Base-by-base conservation (phyloP, 352 stramenopile species). In the Phytophthora litchii region DNA sequence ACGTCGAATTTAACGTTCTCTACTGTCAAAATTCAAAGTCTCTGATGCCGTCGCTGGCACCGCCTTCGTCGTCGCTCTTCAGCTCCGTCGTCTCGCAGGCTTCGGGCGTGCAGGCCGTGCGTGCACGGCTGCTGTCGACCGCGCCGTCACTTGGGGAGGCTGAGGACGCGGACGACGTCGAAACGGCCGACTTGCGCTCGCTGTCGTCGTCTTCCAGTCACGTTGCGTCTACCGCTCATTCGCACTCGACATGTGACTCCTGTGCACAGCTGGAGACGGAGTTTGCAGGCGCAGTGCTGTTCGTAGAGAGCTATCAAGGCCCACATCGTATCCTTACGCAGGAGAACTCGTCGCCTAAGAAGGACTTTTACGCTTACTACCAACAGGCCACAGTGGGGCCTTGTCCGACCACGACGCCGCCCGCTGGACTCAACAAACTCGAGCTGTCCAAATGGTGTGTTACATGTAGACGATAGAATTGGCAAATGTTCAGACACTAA, bases 301-400 rank as follows among this genome's bases (percentile, higher is more conserved):
- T 94, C 56, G 78, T 94, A 10, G 80, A 94, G 68, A 82, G 77
- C 34, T 94, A 94, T 44, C 82, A 86, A 23, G 83, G 85, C 2
- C 82, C 84, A 19, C 84, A 94, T 53, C 80, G 85, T 50, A 91
- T 94, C 47, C 52, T 94, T 25, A 83, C 63, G 32, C 76, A 91
- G 52, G 77, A 88, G 49, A 80, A 74, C 41, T 94, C 85, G 48
- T 76, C 74, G n/a, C 72, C 73, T 5, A 91, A 87, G 58, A 85
- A 89, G 49, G 80, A 90, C 36, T 91, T 94, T 17, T 89, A 94
- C 62, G 83, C 85, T 29, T 83, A 76, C 54, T 91, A 80, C 60
- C 83, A 94, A 50, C 83, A 92, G 56, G 83, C 81, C 14, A 91
- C 84, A 8, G 60, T 75, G 8, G 84, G 84, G 7, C 64, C 79